phyloP scores from a whole-genome alignment of 2,329 filamentous ascomycete genomes.

The Stromatinia cepivora region DNA sequence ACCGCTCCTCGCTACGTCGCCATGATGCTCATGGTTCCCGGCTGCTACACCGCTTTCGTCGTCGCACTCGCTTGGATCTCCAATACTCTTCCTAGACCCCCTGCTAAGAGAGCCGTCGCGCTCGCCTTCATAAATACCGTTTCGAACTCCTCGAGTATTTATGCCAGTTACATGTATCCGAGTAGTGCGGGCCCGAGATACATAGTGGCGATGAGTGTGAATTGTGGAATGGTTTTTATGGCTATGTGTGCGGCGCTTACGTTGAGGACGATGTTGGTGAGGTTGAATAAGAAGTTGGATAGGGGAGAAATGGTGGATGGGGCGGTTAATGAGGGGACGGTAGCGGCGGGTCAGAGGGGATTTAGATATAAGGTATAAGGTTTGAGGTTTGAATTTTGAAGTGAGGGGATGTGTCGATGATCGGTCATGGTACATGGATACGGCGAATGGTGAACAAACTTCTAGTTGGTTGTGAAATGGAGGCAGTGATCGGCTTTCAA shows the following conservation, averaged over 20 bases:
- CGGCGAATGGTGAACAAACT: neutral
- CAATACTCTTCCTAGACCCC: slow-evolving; percentile 72
- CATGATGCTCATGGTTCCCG: slow-evolving; percentile 71
- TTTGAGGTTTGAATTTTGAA: no score
- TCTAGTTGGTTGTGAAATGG: no score
- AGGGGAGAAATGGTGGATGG: slow-evolving; percentile 54
- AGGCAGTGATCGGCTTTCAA: neutral
- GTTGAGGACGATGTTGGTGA: slow-evolving; percentile 61
- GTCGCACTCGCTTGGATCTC: slow-evolving; percentile 73
- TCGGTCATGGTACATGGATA: neutral
- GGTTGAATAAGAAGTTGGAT: slow-evolving; percentile 70
- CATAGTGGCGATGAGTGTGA: slow-evolving; percentile 61
- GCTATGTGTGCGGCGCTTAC: slow-evolving; percentile 63
- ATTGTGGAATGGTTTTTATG: slow-evolving; percentile 63
- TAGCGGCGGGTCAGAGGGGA: slow-evolving; percentile 14
- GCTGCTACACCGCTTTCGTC: slow-evolving; percentile 66
- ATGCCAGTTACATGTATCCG: slow-evolving; percentile 56
- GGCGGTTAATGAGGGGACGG: slow-evolving; percentile 28
- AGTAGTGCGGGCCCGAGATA: slow-evolving; percentile 32
- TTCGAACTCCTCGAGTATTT: slow-evolving; percentile 65
- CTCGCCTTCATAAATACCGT: slow-evolving; percentile 76
- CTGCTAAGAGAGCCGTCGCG: slow-evolving; percentile 61
- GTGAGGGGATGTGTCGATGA: neutral
- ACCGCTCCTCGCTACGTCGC: slow-evolving; percentile 64
- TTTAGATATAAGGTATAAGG: slow-evolving; percentile 20